phyloP scores from a whole-genome alignment of 1,139 yeast species.

The Hansenula sp. region DNA sequence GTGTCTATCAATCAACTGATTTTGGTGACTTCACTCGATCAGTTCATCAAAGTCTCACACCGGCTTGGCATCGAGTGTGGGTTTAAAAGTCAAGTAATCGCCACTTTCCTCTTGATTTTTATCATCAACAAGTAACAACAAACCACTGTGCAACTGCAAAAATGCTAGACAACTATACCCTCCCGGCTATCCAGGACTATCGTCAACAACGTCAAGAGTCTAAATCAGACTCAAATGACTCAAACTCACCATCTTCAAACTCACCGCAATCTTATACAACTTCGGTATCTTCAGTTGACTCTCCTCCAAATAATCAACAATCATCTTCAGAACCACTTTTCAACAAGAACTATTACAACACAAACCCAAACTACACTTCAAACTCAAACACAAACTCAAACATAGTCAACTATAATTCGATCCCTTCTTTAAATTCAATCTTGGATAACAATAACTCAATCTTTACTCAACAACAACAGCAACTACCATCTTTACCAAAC shows the following conservation, averaged over 20 bases:
- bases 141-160: too few relatives aligned
- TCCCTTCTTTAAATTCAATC: conserved; percentile 11
- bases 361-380: neutral
- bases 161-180: conserved; percentile 2
- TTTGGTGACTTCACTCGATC: too few relatives aligned
- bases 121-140: too few relatives aligned
- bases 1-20: too few relatives aligned
- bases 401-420: neutral
- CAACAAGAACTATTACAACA: neutral
- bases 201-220: neutral
- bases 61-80: neutral
- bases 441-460: conserved; percentile 12
- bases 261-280: conserved; percentile 3
- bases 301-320: conserved; percentile 1
- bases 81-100: neutral
- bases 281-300: neutral
- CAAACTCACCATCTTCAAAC: conserved; percentile 1
- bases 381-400: neutral
- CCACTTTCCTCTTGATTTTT: neutral
- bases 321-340: neutral
- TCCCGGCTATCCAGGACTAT: neutral
- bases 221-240: conserved; percentile 1
- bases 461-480: neutral
- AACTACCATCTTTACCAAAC: conserved; percentile 8
- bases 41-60: too few relatives aligned